Evolutionary conservation across 768 basidiomycete genomes (phyloP).

Genomic region (Podaxis sp.): DNA sequence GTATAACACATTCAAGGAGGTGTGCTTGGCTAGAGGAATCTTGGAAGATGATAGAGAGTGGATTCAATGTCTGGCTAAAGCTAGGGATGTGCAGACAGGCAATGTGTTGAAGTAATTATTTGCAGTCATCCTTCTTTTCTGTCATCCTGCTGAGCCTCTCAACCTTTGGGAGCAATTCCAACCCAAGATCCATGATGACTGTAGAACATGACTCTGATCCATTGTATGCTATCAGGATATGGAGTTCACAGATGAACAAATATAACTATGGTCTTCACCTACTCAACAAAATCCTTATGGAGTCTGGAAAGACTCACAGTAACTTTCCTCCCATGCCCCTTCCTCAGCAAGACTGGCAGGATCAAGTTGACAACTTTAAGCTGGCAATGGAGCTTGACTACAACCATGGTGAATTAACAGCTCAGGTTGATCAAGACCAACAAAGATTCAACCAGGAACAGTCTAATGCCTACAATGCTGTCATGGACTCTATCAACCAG

Average conservation of each 20-base stretch:
- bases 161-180: constrained; percentile 39
- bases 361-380: constrained; percentile 22
- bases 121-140: constrained; percentile 33
- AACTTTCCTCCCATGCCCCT: constrained; percentile 31
- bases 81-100: constrained; percentile 37
- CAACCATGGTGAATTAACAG: constrained; percentile 10
- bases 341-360: constrained; percentile 27
- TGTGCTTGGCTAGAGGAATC: constrained; percentile 41
- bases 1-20: constrained; percentile 34
- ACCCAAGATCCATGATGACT: constrained; percentile 40
- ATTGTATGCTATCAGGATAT: constrained; percentile 15
- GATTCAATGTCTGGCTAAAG: constrained; percentile 38
- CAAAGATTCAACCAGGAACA: constrained; percentile 29
- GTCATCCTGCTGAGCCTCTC: constrained; percentile 29
- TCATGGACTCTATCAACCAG: constrained; percentile 26
- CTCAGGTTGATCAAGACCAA: background rate
- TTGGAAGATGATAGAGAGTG: constrained; percentile 50
- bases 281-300: constrained; percentile 25
- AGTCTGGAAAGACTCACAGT: constrained; percentile 23
- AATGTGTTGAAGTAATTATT: constrained; percentile 35
- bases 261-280: constrained; percentile 42
- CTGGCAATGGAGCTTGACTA: constrained; percentile 35
- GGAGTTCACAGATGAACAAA: constrained; percentile 25
- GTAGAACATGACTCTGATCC: constrained; percentile 18
- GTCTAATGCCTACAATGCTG: constrained; percentile 23